These are phyloP conservation scores for Phytopythium aichiense DNA, from an alignment of 352 stramenopile species.

Conservation along the genomic window DNA sequence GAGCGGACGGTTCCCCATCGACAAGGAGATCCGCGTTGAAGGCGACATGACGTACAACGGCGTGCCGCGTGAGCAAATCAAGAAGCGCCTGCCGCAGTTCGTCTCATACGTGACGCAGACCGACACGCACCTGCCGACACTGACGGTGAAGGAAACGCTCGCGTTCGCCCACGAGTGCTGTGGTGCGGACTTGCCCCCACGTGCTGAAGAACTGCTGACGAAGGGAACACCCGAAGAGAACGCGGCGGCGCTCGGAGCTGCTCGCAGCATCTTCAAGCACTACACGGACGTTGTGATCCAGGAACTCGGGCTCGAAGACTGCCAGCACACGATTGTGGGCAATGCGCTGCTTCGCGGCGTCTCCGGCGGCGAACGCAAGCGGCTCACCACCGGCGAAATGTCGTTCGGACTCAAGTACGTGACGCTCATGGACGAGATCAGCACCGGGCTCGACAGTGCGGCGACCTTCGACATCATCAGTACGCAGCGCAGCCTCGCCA, in stretches of 20 bases:
- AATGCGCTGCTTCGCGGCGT: constrained; percentile 23
- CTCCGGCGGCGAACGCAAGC: constrained; percentile 52
- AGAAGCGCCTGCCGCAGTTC: constrained; percentile 42
- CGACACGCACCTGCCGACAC: constrained; percentile 15
- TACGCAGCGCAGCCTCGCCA: constrained; percentile 32
- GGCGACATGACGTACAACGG: constrained; percentile 57
- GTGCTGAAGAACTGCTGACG: too few species aligned
- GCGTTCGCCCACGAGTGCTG: constrained; percentile 58
- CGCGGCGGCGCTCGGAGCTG: too few species aligned
- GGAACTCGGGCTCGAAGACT: too few species aligned
- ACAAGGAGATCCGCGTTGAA: constrained; percentile 33
- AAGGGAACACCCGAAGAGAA: too few species aligned
- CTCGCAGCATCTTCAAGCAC: too few species aligned
- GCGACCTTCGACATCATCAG: constrained; percentile 59
- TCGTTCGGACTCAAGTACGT: constrained; percentile 55
- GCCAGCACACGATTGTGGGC: too few species aligned
- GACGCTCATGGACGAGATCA: constrained; percentile 87
- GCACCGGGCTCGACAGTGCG: constrained; percentile 34
- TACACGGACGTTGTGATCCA: too few species aligned
- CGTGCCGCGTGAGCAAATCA: constrained; percentile 18
- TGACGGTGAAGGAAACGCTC: constrained; percentile 10
- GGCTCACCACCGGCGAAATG: constrained; percentile 35
- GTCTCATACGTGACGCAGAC: constrained; percentile 46
- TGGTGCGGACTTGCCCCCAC: constrained; percentile 11
- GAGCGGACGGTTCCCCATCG: constrained; percentile 40